Evolutionary conservation across 192 early-diverging fungal genomes (phyloP).

Genomic region (Coemansia sp.): DNA sequence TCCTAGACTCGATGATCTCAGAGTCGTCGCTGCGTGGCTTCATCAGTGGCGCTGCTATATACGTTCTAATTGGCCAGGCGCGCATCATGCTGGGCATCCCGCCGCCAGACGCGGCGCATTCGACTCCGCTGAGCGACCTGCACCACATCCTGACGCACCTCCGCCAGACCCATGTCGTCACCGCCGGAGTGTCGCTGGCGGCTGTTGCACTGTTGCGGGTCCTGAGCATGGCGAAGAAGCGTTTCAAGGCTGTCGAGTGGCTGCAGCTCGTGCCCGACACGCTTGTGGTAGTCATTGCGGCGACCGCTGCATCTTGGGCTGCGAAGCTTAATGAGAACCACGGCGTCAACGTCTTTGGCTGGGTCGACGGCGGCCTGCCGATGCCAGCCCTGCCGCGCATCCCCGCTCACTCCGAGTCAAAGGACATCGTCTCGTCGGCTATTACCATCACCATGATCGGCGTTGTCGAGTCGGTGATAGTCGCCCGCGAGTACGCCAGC

Average conservation of each 20-base stretch:
- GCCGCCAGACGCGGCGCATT: conserved; percentile 58
- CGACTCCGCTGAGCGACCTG: conserved; percentile 79
- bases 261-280: conserved; percentile 91
- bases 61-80: conserved; percentile 87
- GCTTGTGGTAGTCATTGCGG: conserved; percentile 75
- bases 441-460: conserved; percentile 94
- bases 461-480: conserved; percentile 95
- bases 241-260: conserved; percentile 42
- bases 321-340: conserved; percentile 45
- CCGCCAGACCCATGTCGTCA: conserved; percentile 64
- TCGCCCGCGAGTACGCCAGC: conserved; percentile 88
- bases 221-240: conserved; percentile 37
- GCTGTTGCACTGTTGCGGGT: conserved; percentile 72
- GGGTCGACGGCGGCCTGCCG: conserved; percentile 63
- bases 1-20: conserved; percentile 93
- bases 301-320: conserved; percentile 74
- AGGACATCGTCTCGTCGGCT: conserved; percentile 73
- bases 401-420: conserved; percentile 62
- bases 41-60: conserved; percentile 89
- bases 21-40: conserved; percentile 94
- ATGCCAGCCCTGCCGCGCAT: conserved; percentile 59
- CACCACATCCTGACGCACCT: conserved; percentile 66
- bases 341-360: conserved; percentile 79
- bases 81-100: conserved; percentile 71
- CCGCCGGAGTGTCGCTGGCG: conserved; percentile 67